Percentiles rank a stretch among this genome's conserved stretches.
phyloP scores from a whole-genome alignment of 352 stramenopile genomes.

The Phytopythium montanum region DNA sequence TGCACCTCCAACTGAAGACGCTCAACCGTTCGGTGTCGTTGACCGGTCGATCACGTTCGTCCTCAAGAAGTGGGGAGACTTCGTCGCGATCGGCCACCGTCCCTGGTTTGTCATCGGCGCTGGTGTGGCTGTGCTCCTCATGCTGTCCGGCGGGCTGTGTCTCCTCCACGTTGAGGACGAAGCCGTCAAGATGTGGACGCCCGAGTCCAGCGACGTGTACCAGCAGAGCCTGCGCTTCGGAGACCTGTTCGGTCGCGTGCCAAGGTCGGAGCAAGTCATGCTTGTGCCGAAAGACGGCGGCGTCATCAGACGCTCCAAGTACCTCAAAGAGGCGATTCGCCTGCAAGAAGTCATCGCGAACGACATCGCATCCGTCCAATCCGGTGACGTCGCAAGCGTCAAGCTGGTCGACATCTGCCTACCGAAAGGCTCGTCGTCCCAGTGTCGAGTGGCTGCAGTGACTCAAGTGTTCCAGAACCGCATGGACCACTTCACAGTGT shows the following conservation, averaged over 20 bases:
- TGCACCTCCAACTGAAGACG: slow-evolving; percentile 1
- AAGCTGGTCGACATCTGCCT: slow-evolving; percentile 47
- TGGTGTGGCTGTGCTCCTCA: slow-evolving; percentile 15
- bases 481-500: slow-evolving; percentile 54
- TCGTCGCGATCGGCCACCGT: slow-evolving; percentile 21
- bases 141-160: slow-evolving; percentile 20
- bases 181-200: slow-evolving; percentile 54
- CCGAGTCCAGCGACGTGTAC: slow-evolving; percentile 36
- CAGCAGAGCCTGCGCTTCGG: slow-evolving; percentile 38
- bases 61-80: slow-evolving; percentile 41
- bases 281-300: slow-evolving; percentile 51
- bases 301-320: slow-evolving; percentile 26
- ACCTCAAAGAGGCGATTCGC: slow-evolving; percentile 43
- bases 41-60: slow-evolving; percentile 20
- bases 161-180: slow-evolving; percentile 41
- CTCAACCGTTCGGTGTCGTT: slow-evolving; percentile 21
- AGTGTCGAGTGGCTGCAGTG: slow-evolving; percentile 54
- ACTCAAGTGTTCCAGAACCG: slow-evolving; percentile 69
- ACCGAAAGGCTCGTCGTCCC: slow-evolving; percentile 19
- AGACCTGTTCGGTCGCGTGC: slow-evolving; percentile 55
- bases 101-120: slow-evolving; percentile 21
- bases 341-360: slow-evolving; percentile 34
- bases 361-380: slow-evolving; percentile 6
- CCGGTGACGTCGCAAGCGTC: slow-evolving; percentile 17
- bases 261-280: slow-evolving; percentile 49